Percentiles rank a stretch among this genome's conserved stretches.
phyloP scores from a whole-genome alignment of 2,329 filamentous ascomycete species.

The Botrytis elliptica region DNA sequence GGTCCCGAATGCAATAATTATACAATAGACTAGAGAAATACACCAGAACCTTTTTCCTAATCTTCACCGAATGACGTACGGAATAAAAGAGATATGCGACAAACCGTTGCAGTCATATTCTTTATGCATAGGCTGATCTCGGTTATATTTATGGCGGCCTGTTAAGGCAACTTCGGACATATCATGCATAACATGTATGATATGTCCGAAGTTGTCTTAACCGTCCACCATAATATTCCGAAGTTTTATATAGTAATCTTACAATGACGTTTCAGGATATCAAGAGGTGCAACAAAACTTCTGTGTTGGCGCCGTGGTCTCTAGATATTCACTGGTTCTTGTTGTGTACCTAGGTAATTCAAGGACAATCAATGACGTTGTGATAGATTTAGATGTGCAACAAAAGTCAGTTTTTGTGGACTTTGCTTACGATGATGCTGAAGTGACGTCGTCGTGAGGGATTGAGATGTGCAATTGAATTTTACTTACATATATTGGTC shows the following conservation, averaged over 20 bases:
- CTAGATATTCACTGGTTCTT: no score
- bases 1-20: no score
- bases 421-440: not conserved
- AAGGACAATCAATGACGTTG: not conserved
- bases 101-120: not conserved
- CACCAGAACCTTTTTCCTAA: no score
- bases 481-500: rapidly evolving
- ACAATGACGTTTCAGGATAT: not conserved
- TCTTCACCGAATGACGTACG: no score
- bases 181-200: no score
- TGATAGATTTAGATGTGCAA: not conserved
- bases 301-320: no score
- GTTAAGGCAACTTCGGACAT: no score
- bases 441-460: not conserved
- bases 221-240: no score
- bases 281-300: not conserved
- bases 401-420: not conserved
- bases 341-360: rapidly evolving
- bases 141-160: no score
- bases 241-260: not conserved
- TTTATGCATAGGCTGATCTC: not conserved
- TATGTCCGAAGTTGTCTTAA: no score
- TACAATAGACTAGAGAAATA: no score
- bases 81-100: not conserved
- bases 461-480: not conserved